These are phyloP conservation scores for Rhynchospora breviuscula DNA, from an alignment of 176 grass and related monocot genomes.

Conservation along the genomic window DNA sequence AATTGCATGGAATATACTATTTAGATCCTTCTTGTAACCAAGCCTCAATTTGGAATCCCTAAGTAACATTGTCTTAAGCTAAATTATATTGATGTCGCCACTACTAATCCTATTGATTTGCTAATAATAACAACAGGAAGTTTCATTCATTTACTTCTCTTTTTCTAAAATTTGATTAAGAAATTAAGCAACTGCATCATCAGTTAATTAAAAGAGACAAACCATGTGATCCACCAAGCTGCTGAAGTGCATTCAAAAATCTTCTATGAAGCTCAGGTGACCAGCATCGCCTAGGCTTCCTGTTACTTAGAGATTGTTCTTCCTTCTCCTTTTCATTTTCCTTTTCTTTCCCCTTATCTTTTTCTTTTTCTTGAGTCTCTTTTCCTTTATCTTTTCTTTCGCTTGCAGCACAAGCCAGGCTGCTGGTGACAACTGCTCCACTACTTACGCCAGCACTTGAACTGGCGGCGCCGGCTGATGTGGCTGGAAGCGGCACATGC, in stretches of 20 bases:
- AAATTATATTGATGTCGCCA: background rate
- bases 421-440: background rate
- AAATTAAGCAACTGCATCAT: background rate
- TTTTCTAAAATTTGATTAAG: background rate
- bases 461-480: slow-evolving; percentile 37
- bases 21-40: background rate
- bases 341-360: background rate
- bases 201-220: background rate
- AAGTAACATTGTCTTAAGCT: background rate
- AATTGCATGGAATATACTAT: background rate
- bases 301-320: slow-evolving; percentile 28
- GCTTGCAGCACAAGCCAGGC: background rate
- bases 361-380: slow-evolving; percentile 18
- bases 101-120: background rate
- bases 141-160: background rate
- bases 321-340: slow-evolving; percentile 37
- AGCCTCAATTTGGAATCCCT: background rate
- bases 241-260: slow-evolving; percentile 63
- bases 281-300: slow-evolving; percentile 77
- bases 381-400: slow-evolving; percentile 1
- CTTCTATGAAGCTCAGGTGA: slow-evolving; percentile 76
- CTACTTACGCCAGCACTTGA: slow-evolving; percentile 33
- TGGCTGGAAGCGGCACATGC: slow-evolving; percentile 26
- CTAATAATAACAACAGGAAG: background rate
- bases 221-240: slow-evolving; percentile 87